Conservation (phyloP, 164 flowering plant genomes). For the Annona cherimola region DNA sequence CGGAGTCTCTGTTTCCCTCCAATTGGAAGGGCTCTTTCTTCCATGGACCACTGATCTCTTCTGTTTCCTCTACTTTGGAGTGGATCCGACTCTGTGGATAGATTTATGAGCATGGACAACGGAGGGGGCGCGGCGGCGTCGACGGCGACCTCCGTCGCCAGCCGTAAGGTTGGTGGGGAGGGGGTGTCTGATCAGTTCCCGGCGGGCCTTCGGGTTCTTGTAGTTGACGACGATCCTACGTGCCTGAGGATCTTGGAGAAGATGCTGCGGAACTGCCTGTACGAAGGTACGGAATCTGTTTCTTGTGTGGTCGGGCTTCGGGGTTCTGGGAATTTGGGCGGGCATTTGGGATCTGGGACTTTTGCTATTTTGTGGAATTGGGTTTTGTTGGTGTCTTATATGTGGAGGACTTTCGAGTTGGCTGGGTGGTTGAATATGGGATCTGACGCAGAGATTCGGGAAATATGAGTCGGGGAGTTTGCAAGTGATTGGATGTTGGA, state of each 20-base stretch:
- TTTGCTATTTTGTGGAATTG: neutral
- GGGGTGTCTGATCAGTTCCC: constrained; percentile 63
- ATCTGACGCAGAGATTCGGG: neutral
- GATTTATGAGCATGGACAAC: constrained; percentile 3
- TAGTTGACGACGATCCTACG: constrained; percentile 92
- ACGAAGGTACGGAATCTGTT: constrained; percentile 37
- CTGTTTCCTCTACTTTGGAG: neutral
- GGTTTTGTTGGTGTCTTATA: neutral
- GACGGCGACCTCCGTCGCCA: constrained; percentile 1
- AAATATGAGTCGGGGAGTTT: neutral
- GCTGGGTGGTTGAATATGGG: neutral
- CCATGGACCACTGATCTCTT: too few relatives aligned
- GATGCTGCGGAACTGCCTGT: constrained; percentile 91
- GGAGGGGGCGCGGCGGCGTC: constrained; percentile 9
- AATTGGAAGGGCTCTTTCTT: neutral
- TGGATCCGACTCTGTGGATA: neutral
- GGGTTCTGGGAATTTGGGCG: neutral
- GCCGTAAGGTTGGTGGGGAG: constrained; percentile 31
- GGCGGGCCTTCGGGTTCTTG: constrained; percentile 84
- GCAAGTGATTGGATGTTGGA: neutral
- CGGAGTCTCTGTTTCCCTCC: neutral
- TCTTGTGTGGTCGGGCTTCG: neutral
- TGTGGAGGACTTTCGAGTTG: neutral
- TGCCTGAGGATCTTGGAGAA: constrained; percentile 89
- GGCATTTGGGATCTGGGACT: neutral